Base-by-base conservation (phyloP, 1,284 basidiomycete species). In the Leccinum fuscescens region DNA sequence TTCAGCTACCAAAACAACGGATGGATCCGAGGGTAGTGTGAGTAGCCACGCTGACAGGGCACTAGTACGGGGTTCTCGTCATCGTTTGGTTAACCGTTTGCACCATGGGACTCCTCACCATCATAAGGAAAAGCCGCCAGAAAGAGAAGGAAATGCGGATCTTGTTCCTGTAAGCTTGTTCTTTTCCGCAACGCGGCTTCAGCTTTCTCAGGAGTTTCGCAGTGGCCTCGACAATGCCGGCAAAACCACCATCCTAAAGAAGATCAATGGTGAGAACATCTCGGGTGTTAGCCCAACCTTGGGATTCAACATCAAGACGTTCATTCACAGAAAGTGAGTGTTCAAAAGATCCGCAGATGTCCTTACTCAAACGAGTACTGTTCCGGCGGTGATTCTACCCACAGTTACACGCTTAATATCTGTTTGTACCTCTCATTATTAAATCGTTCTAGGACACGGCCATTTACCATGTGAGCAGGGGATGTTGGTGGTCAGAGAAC, bases 221-320 rank as follows among this genome's bases (percentile, higher is more conserved):
- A 97, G 95, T 54, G 96, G 97, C n/a, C 86, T 99, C 14, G 97
- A 99, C 77, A 99, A 99, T 74, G 96, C 96, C 1, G 97, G 97
- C 56, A 99, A 99, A 80, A 98, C 97, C 3, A 99, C 96, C 1
- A 98, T 99, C 66, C 77, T 99, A 62, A 98, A 98, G 79, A 93
- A 92, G 74, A 82, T 99, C 62, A 95, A 93, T 64, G 89, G 87
- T 27, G 94, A 98, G 77, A 91, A 96, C 72, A 93, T 96, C 65
- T 83, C 83, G 68, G 84, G 83, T 56, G 88, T 98, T 62, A 94
- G 90, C 66, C 97, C 97, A 1, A 99, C 97, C 1, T 80, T 99
- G 5, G 97, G 97, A 6, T 99, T 99, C 82, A 97, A 98, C 73
- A 99, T 99, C 80, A 96, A 96, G 79, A 97, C 96, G 2, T 92